Base-by-base conservation (phyloP, 257 asterid species). In the Anisodus acutangulus region DNA sequence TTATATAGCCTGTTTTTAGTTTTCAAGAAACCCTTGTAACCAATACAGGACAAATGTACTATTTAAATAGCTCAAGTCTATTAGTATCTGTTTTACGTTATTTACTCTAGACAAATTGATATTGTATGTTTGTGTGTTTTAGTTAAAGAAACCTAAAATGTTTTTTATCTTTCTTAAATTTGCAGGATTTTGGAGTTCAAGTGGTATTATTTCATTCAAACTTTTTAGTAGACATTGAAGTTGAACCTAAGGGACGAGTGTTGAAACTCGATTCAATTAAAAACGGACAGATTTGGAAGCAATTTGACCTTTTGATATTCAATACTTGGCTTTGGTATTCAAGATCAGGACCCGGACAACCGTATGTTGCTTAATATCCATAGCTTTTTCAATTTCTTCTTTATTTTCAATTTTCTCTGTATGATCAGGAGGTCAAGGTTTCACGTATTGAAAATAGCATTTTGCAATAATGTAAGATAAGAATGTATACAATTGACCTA, bases 301-400 rank as follows among this genome's bases (percentile, higher is more conserved):
- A 86, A 16, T 66, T 26, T 15, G 91, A 89, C 82, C 76, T 88
- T 64, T 88, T 91, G 83, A 82, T 91, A 41, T 85, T 91, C 82
- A 91, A 91, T 80, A 86, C 89, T 13, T 89, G 91, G 92, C 89
- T 88, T 79, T 91, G 91, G 92, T 91, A 90, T 90, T 69, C 72
- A 49, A 88, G 90, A 9, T 72, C 54, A 11, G 90, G 88, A 64
- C 22, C 81, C 5, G 83, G 82, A 63, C 91, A 91, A 84, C 89
- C 86, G 92, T 89, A 90, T 3, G 62, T 51, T 22, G 0, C 26
- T 76, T 12, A 26, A 37, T 3, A 66, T 37, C 3, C 22, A 37
- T 35, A 37, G 47, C 17, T 51, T 8, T 19, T 12, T 10, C 1
- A 47, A 5, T 0, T 15, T 59, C 8, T 57, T 82, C 53, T 68